Conservation (phyloP, 129 eudicot species). For the Apium graveolens region DNA sequence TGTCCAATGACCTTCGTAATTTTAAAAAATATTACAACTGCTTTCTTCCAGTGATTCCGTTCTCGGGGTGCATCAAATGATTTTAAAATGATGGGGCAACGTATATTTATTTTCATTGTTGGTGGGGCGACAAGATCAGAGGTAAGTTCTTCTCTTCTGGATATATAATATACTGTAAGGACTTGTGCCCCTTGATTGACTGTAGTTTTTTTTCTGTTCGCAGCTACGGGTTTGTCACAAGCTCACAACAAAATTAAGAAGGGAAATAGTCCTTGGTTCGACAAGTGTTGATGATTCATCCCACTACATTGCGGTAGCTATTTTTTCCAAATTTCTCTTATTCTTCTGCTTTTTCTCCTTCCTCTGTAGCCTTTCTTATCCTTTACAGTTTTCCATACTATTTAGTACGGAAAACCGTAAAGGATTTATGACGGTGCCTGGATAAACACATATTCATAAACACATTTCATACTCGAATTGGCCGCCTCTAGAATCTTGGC, state of each 20-base stretch:
- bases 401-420: too few species aligned
- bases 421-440: too few species aligned
- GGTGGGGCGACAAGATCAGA: constrained; percentile 98
- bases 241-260: constrained; percentile 77
- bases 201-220: constrained; percentile 19
- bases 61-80: constrained; percentile 40
- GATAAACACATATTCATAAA: neutral
- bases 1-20: neutral
- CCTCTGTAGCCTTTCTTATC: neutral
- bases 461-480: neutral
- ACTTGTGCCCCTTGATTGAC: neutral
- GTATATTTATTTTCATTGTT: constrained; percentile 75
- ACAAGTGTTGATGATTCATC: constrained; percentile 90
- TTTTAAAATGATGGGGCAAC: constrained; percentile 90
- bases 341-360: neutral
- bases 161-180: neutral
- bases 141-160: constrained; percentile 42
- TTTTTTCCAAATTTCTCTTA: neutral
- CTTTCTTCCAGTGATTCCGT: constrained; percentile 60
- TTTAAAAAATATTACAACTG: neutral
- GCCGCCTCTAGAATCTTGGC: neutral
- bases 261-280: constrained; percentile 91
- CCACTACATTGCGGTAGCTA: constrained; percentile 63
- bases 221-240: constrained; percentile 88
- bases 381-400: constrained; percentile 2